Evolutionary conservation across 306 rosid species (phyloP), one percentile per base, ranked within the genome.

Genomic region (Begonia fuchsioides): DNA sequence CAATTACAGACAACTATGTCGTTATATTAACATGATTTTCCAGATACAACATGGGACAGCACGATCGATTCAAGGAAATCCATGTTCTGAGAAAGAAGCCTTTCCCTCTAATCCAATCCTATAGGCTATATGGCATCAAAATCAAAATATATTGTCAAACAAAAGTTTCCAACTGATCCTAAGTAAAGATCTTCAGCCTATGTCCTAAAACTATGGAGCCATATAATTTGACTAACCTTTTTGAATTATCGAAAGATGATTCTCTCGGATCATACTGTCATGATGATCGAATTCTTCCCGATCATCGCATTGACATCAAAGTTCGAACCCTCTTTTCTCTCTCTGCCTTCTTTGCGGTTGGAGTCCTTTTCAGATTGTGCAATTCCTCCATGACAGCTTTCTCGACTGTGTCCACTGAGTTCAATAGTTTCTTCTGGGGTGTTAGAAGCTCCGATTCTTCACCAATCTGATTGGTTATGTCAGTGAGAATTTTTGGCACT

Each of bases 261-360:
- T n/a, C 2, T n/a, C 45, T 41, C 45, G 1, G 45, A 41, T 4
- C 45, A 41, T 3, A 10, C 13, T 13, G 12, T 26, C 7, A 2
- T 3, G 45, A 41, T 41, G n/a, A 41, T 41, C 5, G 12, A 2
- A 41, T 41, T 41, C 12, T 41, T 10, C 45, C 12, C 18, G 59
- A 47, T 78, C 74, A 88, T 52, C 97, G 83, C 93, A 90, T 76
- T 1, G 98, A 76, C 98, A 81, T 81, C 65, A 90, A 60, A 0
- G 92, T 85, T 0, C 75, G 68, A 4, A 85, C 78, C 11, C 73
- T 57, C 50, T 66, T 79, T 38, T 81, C 79, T 26, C 94, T 75
- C 64, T 84, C 98, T 0, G 82, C 94, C 50, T 60, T 84, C 70
- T 76, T 84, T 0, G 95, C 95, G 1, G 65, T 62, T 0, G 95